Base-by-base conservation (phyloP, 768 basidiomycete species). In the Termitomyces sp. region DNA sequence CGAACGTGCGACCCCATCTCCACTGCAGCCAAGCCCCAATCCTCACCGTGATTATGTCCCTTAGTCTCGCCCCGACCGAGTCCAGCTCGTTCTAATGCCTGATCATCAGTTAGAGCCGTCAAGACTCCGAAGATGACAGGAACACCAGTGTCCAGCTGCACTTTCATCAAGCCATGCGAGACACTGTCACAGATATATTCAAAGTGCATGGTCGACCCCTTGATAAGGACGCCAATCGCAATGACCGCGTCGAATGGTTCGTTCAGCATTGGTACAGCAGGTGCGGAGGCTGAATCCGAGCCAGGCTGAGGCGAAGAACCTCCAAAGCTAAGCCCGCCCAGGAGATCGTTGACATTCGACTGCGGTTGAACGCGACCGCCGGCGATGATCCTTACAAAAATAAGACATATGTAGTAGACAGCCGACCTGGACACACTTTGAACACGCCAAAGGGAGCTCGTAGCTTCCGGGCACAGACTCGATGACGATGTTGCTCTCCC, bases 131-230 rank as follows among this genome's bases (percentile, higher is more conserved):
- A 98, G 63, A 99, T 88, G 65, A 98, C 91, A 0, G 97, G 97
- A 23, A 91, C 84, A 16, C 94, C 94, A 1, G 90, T 86, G 71
- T 98, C 96, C 64, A 98, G 76, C 73, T 96, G 94, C 21, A 98
- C 84, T 65, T 82, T 83, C 97, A 98, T 99, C 61, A 99, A 77
- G 43, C 87, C 94, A 64, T 98, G 90, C 41, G 93, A 86, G 57
- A 98, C 95, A 59, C 86, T 84, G 65, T 98, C 94, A 71, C 83
- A 91, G 71, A 98, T 99, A 79, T 99, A 99, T 71, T 99, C 97
- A 71, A 98, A 99, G 76, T 99, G 97, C 94, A 97, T 97, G 17
- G 97, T 98, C 1, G 85, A 79, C 52, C 97, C 96, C 70, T 99
- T 99, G 79, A 99, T 97, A 68, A 99, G 86, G 37, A 96, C 94